Percentiles rank a stretch among this genome's conserved stretches.
phyloP scores from a whole-genome alignment of 495 filamentous ascomycete species.

The Hypoxylon perforatum region DNA sequence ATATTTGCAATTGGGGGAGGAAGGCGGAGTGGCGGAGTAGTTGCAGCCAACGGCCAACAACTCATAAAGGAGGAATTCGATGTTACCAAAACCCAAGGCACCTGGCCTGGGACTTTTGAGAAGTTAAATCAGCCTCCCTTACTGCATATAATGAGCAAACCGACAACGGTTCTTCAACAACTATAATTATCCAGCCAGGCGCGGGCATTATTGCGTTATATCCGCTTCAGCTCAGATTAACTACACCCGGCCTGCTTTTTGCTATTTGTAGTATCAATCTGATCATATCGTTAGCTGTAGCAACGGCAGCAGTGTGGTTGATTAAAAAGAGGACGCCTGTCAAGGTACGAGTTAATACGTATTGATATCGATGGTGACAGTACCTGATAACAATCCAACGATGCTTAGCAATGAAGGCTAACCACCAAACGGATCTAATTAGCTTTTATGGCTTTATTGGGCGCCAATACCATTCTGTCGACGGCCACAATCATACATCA shows the following conservation, averaged over 20 bases:
- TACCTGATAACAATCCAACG: no score
- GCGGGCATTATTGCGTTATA: background rate
- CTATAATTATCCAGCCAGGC: background rate
- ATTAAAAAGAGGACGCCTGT: background rate
- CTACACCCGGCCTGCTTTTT: background rate
- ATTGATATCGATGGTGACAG: background rate
- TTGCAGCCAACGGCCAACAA: no score
- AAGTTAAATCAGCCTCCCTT: background rate
- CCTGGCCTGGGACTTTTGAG: no score
- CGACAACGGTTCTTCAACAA: background rate
- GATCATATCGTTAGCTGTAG: background rate
- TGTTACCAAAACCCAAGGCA: no score
- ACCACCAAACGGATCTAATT: background rate
- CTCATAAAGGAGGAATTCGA: no score
- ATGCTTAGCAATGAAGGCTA: background rate
- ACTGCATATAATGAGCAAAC: background rate
- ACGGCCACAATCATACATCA: background rate
- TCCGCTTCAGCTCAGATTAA: background rate
- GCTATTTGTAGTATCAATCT: background rate
- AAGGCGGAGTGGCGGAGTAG: no score
- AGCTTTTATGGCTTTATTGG: background rate
- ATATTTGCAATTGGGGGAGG: no score
- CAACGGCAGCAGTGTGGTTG: background rate
- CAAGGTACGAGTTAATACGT: background rate
- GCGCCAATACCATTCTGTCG: background rate